Evolutionary conservation across 768 basidiomycete species (phyloP).

Genomic region (Rubroboletus pulcherrimus): DNA sequence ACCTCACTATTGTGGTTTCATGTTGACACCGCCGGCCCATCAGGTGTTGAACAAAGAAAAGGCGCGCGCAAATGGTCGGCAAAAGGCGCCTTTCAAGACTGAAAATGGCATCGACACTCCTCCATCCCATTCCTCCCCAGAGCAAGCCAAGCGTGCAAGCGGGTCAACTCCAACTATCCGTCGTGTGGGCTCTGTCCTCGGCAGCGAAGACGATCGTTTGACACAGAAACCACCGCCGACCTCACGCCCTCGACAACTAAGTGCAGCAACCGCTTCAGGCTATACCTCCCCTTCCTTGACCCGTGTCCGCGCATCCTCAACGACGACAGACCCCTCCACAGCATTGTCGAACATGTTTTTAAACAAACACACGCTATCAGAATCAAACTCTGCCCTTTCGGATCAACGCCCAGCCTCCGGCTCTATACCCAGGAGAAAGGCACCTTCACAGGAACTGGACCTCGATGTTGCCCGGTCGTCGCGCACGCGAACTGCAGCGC

Average conservation of each 20-base stretch:
- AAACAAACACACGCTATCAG: conserved; percentile 30
- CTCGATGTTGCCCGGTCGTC: conserved; percentile 22
- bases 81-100: conserved; percentile 18
- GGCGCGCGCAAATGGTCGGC: conserved; percentile 34
- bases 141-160: conserved; percentile 21
- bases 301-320: conserved; percentile 31
- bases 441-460: conserved; percentile 28
- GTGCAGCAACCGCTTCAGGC: conserved; percentile 41
- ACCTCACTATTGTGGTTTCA: conserved; percentile 15
- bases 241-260: conserved; percentile 45
- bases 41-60: conserved; percentile 77
- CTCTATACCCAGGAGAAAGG: conserved; percentile 19
- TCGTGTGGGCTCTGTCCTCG: conserved; percentile 59
- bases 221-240: conserved; percentile 33
- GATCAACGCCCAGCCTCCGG: conserved; percentile 24
- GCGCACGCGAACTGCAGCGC: conserved; percentile 46
- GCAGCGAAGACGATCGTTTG: conserved; percentile 50
- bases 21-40: conserved; percentile 1
- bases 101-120: conserved; percentile 22
- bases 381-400: conserved; percentile 28
- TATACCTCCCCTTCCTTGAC: conserved; percentile 24
- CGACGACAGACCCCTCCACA: conserved; percentile 29
- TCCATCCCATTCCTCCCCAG: conserved; percentile 14
- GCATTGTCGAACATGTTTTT: conserved; percentile 5
- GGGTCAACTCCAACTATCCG: conserved; percentile 46